A percentile compares a stretch with the other conserved stretches of the same genome.
phyloP scores from a whole-genome alignment of 1,139 yeast genomes.

The Entelexis paramagnoliae region DNA sequence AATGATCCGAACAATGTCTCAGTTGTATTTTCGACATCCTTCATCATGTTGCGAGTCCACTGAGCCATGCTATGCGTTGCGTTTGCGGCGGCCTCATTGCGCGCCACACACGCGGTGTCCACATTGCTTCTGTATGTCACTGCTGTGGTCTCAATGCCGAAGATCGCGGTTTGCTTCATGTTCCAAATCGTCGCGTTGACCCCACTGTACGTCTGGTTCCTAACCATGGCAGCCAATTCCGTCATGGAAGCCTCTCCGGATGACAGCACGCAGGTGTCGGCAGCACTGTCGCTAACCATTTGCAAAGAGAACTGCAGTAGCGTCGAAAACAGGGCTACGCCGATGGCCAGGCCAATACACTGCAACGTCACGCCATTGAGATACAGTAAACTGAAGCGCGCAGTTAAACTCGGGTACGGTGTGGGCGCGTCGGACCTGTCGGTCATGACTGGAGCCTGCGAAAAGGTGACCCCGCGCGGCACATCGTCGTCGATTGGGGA shows the following conservation, averaged over 20 bases:
- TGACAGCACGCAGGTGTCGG: background rate
- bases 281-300: background rate
- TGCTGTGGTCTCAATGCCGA: background rate
- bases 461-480: too few species aligned
- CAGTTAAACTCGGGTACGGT: slow-evolving; percentile 24
- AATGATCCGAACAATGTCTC: background rate
- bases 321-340: slow-evolving; percentile 2
- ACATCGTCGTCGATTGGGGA: too few species aligned
- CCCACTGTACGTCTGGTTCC: slow-evolving; percentile 13
- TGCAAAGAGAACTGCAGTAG: background rate
- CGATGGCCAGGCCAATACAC: slow-evolving; percentile 2
- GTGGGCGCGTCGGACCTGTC: slow-evolving; percentile 21
- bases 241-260: background rate
- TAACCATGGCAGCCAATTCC: background rate
- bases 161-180: slow-evolving; percentile 10
- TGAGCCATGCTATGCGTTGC: background rate
- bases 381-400: slow-evolving; percentile 20
- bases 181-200: slow-evolving; percentile 24
- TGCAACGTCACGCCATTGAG: slow-evolving; percentile 22
- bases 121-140: background rate
- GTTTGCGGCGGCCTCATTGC: background rate
- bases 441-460: background rate
- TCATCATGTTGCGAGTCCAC: background rate
- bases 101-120: background rate
- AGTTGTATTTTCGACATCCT: background rate